These are phyloP conservation scores for Trypanosoma brucei DNA, from an alignment of 208 protist genomes.

Conservation along the genomic window DNA sequence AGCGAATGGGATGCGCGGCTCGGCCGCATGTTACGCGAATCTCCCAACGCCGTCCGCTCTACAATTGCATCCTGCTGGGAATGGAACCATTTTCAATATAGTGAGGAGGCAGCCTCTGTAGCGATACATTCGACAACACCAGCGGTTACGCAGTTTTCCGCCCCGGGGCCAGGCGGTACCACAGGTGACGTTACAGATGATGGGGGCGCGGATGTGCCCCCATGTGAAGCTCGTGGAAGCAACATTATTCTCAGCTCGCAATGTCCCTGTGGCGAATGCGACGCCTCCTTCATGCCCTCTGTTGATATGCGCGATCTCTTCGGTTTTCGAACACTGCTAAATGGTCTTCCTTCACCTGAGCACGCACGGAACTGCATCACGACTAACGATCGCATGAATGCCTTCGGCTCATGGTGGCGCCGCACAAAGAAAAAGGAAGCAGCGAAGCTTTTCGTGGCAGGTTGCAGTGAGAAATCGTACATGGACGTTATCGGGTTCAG, in stretches of 20 bases:
- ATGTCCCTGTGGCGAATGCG: background rate
- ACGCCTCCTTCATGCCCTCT: background rate
- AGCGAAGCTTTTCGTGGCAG: conserved; percentile 23
- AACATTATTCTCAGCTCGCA: background rate
- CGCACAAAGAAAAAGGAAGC: conserved; percentile 33
- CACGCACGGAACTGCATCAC: background rate
- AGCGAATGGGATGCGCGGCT: conserved; percentile 22
- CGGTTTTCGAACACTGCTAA: background rate
- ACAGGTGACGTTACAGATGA: background rate
- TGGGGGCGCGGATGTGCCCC: background rate
- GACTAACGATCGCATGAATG: conserved; percentile 28
- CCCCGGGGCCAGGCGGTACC: too few relatives aligned
- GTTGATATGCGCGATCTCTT: background rate
- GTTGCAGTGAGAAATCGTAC: conserved; percentile 13
- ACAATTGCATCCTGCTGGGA: conserved; percentile 11
- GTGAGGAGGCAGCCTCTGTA: conserved; percentile 12
- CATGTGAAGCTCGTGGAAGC: background rate
- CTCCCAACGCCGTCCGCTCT: background rate
- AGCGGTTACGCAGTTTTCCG: too few relatives aligned
- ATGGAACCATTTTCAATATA: conserved; percentile 26
- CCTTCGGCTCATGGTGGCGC: conserved; percentile 28
- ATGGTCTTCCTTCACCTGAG: background rate
- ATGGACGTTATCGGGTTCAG: conserved; percentile 38
- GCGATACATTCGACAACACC: too few relatives aligned
- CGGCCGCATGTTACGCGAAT: conserved; percentile 10